A percentile compares a stretch with the other conserved stretches of the same genome.
These are phyloP conservation scores for Aquilaria yunnanensis DNA, from an alignment of 345 rosid genomes.

Conservation along the genomic window DNA sequence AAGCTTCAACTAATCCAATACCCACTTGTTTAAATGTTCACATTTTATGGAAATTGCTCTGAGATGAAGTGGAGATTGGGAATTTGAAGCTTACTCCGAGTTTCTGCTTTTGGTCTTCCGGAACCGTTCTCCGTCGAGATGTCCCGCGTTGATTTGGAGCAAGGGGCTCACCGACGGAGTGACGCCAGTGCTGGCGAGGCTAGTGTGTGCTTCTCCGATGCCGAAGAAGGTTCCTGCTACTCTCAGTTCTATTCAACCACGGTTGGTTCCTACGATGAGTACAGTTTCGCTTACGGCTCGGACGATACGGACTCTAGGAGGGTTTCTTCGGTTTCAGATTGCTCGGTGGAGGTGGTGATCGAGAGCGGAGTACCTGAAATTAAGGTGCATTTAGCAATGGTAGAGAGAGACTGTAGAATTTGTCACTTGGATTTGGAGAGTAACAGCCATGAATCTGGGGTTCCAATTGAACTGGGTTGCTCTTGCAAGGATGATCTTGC, in stretches of 20 bases:
- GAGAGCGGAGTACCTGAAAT: slow-evolving; percentile 24
- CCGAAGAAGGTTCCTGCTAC: slow-evolving; percentile 70
- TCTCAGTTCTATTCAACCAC: slow-evolving; percentile 83
- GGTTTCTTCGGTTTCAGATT: slow-evolving; percentile 50
- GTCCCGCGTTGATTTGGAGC: slow-evolving; percentile 58
- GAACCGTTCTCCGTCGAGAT: slow-evolving; percentile 27
- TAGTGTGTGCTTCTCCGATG: slow-evolving; percentile 70
- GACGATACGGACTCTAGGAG: slow-evolving; percentile 40
- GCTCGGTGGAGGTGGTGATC: slow-evolving; percentile 51
- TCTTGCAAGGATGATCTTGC: slow-evolving; percentile 94
- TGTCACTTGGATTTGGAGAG: slow-evolving; percentile 87
- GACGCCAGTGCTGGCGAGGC: slow-evolving; percentile 29
- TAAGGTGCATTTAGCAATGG: slow-evolving; percentile 39
- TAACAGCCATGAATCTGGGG: slow-evolving; percentile 54
- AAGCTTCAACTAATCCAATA: slow-evolving; percentile 30
- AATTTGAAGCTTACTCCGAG: slow-evolving; percentile 3
- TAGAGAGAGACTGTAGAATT: slow-evolving; percentile 72
- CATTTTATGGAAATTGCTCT: slow-evolving; percentile 2
- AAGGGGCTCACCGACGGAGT: slow-evolving; percentile 42
- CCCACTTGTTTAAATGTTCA: slow-evolving; percentile 23
- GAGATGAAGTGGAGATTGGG: slow-evolving; percentile 10
- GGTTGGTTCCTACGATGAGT: slow-evolving; percentile 69
- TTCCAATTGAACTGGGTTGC: slow-evolving; percentile 74
- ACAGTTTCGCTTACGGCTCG: slow-evolving; percentile 39
- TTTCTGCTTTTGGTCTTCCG: slow-evolving; percentile 2